Conservation (phyloP, 2,329 filamentous ascomycete species). For the Fusarium virguliforme region DNA sequence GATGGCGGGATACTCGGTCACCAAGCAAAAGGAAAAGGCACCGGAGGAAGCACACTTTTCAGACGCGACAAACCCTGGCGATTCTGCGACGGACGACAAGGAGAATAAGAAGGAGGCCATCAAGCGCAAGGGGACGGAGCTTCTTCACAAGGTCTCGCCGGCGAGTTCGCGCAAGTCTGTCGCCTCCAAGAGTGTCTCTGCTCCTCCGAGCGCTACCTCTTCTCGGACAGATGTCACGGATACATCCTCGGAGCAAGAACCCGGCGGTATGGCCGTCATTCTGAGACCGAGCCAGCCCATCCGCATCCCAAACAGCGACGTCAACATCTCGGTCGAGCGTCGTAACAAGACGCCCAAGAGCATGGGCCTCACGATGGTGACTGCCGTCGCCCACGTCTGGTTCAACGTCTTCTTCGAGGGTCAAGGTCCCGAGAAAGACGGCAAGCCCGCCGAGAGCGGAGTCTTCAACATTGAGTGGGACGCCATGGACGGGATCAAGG, state of each 20-base stretch:
- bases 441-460: slow-evolving; percentile 77
- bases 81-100: slow-evolving; percentile 26
- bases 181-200: slow-evolving; percentile 41
- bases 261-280: slow-evolving; percentile 81
- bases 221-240: slow-evolving; percentile 42
- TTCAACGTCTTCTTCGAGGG: slow-evolving; percentile 97
- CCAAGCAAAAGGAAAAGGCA: slow-evolving; percentile 55
- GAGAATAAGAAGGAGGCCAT: slow-evolving; percentile 42
- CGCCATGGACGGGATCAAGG: slow-evolving; percentile 94
- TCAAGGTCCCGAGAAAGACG: slow-evolving; percentile 77
- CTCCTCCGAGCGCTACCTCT: slow-evolving; percentile 30
- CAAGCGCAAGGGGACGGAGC: slow-evolving; percentile 53
- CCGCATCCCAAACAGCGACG: slow-evolving; percentile 83
- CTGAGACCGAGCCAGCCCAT: slow-evolving; percentile 81
- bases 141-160: slow-evolving; percentile 55
- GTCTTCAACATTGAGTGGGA: slow-evolving; percentile 74
- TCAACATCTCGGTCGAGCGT: slow-evolving; percentile 92
- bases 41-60: slow-evolving; percentile 57
- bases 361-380: slow-evolving; percentile 90
- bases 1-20: slow-evolving; percentile 62
- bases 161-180: slow-evolving; percentile 36
- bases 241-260: slow-evolving; percentile 60
- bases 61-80: slow-evolving; percentile 50
- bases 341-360: slow-evolving; percentile 84
- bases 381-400: slow-evolving; percentile 95